These are phyloP conservation scores for Pascua sp. DNA, from an alignment of 1,284 basidiomycete genomes.

Conservation along the genomic window DNA sequence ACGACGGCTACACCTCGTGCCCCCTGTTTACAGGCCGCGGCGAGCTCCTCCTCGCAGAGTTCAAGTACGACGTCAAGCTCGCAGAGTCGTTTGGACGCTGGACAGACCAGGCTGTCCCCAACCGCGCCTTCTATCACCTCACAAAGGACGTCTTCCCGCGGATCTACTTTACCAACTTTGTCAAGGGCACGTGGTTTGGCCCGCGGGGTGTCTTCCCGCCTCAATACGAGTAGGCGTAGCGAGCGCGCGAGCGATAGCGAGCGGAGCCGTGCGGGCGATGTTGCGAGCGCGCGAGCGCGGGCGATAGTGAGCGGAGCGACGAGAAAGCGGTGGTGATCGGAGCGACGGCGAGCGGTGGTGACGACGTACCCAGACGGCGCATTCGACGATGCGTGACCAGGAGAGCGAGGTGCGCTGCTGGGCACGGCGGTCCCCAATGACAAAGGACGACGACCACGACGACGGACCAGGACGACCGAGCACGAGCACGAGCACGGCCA, in stretches of 20 bases:
- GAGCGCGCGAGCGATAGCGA: too few species aligned
- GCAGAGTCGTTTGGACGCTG: slow-evolving; percentile 76
- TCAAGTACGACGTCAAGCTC: slow-evolving; percentile 73
- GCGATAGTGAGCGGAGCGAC: too few species aligned
- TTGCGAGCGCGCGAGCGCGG: not conserved
- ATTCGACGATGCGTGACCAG: too few species aligned
- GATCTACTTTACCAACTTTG: slow-evolving; percentile 81
- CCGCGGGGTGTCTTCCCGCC: slow-evolving; percentile 45
- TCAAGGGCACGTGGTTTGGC: slow-evolving; percentile 56
- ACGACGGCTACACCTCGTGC: slow-evolving; percentile 69
- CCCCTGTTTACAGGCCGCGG: slow-evolving; percentile 48
- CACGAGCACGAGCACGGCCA: too few species aligned
- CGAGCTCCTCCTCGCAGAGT: slow-evolving; percentile 81
- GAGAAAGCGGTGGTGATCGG: too few species aligned
- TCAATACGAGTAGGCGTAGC: slow-evolving; percentile 19
- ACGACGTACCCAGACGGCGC: too few species aligned
- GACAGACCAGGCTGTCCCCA: slow-evolving; percentile 65
- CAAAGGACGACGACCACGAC: too few species aligned
- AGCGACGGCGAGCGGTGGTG: too few species aligned
- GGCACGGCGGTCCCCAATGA: too few species aligned
- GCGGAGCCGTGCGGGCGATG: too few species aligned
- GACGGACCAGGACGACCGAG: too few species aligned
- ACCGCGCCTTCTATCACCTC: slow-evolving; percentile 74
- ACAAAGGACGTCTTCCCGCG: slow-evolving; percentile 87
- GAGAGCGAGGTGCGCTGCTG: too few species aligned